Evolutionary conservation across 2,329 filamentous ascomycete species (phyloP), one percentile per base, ranked within the genome.

Genomic region (Ilyonectria sp.): DNA sequence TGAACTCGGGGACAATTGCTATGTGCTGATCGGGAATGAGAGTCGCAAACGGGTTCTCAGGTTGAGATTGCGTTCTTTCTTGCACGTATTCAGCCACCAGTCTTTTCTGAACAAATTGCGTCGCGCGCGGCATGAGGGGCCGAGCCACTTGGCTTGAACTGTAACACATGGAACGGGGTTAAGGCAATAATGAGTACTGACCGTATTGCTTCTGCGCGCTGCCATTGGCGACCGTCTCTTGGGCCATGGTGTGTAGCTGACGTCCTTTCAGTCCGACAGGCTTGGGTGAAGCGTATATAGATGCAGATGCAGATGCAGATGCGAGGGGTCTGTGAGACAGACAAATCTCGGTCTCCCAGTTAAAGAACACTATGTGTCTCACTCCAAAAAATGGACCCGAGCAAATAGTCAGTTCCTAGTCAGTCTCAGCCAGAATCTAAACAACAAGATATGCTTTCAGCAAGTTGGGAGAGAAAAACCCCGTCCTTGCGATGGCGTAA

Each of bases 1-100:
- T 94, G 80, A 98, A 97, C 29, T 91, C 91, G 2, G 96, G 95
- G 62, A 99, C 89, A 68, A 96, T 89, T 64, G 93, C 94, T 77
- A 97, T 92, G 60, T 92, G 87, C 83, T 98, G 96, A 76, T 97
- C 92, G 59, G 94, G 92, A 59, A 99, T 97, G 77, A 98, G 87
- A 71, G 87, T 83, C 68, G 93, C 90, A 80, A 95, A 98, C 33
- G 95, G 95, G 83, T 98, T 99, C 84, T 98, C 95, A 76, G 93
- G 91, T 82, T 98, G 94, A 62, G 88, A 84, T 71, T 81, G 84
- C 72, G 80, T 86, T 86, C 88, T 90, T 89, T 87, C 89, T 90
- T 89, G 78, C 84, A 86, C 83, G 86, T 87, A 87, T 90, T 91
- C 87, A 91, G 89, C 80, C 79, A 86, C 83, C 72, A 72, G 74